These are phyloP conservation scores for Penicillium silybi DNA, from an alignment of 495 filamentous ascomycete species.

Conservation along the genomic window DNA sequence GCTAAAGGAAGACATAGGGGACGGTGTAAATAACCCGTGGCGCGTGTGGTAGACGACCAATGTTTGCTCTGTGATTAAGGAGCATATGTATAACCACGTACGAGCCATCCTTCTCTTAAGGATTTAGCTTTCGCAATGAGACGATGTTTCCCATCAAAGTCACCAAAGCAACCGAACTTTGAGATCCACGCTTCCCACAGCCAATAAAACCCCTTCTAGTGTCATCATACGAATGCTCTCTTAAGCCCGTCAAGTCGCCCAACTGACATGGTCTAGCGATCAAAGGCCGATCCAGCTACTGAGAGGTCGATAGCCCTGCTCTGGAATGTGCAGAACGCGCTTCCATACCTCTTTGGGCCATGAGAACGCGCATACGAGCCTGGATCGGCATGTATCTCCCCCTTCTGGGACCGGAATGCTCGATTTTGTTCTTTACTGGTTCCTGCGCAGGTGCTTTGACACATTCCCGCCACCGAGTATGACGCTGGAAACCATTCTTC, in stretches of 20 bases:
- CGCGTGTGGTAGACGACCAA: too few relatives aligned
- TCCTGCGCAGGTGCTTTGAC: slow-evolving; percentile 1
- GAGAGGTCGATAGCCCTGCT: slow-evolving; percentile 13
- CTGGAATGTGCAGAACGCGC: slow-evolving; percentile 17
- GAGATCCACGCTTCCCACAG: not conserved
- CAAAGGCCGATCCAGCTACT: slow-evolving; percentile 6
- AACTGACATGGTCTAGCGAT: slow-evolving; percentile 5
- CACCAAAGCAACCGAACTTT: not conserved
- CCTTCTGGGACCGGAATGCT: slow-evolving; percentile 20
- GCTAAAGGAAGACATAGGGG: too few relatives aligned
- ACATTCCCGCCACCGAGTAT: slow-evolving; percentile 21
- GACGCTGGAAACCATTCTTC: slow-evolving; percentile 12
- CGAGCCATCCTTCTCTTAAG: too few relatives aligned
- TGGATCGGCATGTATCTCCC: slow-evolving; percentile 15
- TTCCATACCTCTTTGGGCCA: slow-evolving; percentile 16
- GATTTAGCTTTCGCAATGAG: too few relatives aligned
- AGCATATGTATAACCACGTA: too few relatives aligned
- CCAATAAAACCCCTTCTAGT: slow-evolving; percentile 1
- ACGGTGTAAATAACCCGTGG: too few relatives aligned
- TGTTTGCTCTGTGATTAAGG: too few relatives aligned
- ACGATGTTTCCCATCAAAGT: not conserved
- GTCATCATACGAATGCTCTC: not conserved
- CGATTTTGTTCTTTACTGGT: slow-evolving; percentile 3
- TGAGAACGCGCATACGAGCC: not conserved
- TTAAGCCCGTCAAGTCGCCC: not conserved